phyloP scores from a whole-genome alignment of 2,329 filamentous ascomycete genomes.

The Fusarium nodosum region DNA sequence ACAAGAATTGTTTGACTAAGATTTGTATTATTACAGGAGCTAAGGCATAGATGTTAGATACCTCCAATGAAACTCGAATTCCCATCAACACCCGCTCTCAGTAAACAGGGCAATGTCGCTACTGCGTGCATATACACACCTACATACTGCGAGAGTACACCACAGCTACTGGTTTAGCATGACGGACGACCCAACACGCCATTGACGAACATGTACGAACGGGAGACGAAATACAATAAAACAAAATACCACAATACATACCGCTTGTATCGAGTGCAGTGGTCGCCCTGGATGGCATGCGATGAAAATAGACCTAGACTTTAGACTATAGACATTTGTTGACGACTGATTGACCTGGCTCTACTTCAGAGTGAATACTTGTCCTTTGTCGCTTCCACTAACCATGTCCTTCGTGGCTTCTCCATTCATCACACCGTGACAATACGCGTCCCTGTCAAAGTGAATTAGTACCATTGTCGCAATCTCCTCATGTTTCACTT shows the following conservation, averaged over 20 bases:
- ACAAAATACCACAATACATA: background rate
- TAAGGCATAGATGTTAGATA: slow-evolving; percentile 41
- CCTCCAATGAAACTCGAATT: slow-evolving; percentile 36
- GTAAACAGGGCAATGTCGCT: slow-evolving; percentile 1
- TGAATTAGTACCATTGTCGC: slow-evolving; percentile 1
- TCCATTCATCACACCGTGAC: slow-evolving; percentile 39
- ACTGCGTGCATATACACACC: background rate
- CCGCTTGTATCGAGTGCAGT: background rate
- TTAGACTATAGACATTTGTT: slow-evolving; percentile 37
- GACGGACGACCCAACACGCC: slow-evolving; percentile 23
- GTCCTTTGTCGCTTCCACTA: background rate
- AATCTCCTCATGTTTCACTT: slow-evolving; percentile 3
- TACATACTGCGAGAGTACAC: background rate
- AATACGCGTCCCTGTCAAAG: slow-evolving; percentile 38
- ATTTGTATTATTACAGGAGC: slow-evolving; percentile 40
- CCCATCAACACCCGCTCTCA: slow-evolving; percentile 36
- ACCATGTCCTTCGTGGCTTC: slow-evolving; percentile 23
- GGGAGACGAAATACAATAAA: background rate
- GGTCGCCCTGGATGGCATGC: slow-evolving; percentile 24
- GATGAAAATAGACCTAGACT: slow-evolving; percentile 21
- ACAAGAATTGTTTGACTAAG: slow-evolving; percentile 33
- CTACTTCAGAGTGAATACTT: slow-evolving; percentile 10
- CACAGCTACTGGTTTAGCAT: slow-evolving; percentile 21
- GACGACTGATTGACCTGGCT: background rate
- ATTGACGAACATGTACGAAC: slow-evolving; percentile 32